Evolutionary conservation across 2,329 filamentous ascomycete species (phyloP), one percentile per base, ranked within the genome.

Genomic region (Fusarium acutatum): DNA sequence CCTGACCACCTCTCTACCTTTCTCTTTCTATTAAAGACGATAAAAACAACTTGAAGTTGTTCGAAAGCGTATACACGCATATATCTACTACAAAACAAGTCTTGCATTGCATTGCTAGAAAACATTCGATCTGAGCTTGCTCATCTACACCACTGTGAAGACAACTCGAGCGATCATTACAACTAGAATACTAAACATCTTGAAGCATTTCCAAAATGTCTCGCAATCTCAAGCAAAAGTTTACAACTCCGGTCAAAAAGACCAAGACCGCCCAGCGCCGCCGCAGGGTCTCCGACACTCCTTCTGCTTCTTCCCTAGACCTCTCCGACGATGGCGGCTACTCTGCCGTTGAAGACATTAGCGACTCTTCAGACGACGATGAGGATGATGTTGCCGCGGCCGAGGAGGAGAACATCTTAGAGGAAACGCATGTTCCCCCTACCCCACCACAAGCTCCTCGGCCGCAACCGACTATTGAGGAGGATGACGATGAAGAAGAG

Each of bases 321-420:
- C 84, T 90, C 11, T 92, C 92, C 67, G 93, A 94, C 67, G 93
- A 94, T 57, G 90, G 88, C 60, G 92, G 90, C 63, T 94, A 95
- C 81, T 93, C 91, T 4, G 92, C 87, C 41, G 92, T 97, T 67
- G 93, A 96, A 79, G 90, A 94, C 57, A 92, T 97, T 69, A 93
- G 89, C 75, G 93, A 95, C 76, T 92, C 90, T 17, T 93, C 89
- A 60, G 89, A 95, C 71, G 92, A 94, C 72, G 93, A 96, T 80
- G 92, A 96, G 81, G 90, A 93, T 73, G 90, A 93, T 86, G 90
- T 96, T 63, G 89, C 93, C 79, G 89, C 91, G 86, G 88, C 90
- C 85, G 94, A 96, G 88, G 93, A 95, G 84, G 88, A 91, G 81
- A 89, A 92, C 75, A 94, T 95, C 71, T 85, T 93, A 65, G 82